Evolutionary conservation across 768 basidiomycete species (phyloP).

Genomic region (Lentinus tigrinus): DNA sequence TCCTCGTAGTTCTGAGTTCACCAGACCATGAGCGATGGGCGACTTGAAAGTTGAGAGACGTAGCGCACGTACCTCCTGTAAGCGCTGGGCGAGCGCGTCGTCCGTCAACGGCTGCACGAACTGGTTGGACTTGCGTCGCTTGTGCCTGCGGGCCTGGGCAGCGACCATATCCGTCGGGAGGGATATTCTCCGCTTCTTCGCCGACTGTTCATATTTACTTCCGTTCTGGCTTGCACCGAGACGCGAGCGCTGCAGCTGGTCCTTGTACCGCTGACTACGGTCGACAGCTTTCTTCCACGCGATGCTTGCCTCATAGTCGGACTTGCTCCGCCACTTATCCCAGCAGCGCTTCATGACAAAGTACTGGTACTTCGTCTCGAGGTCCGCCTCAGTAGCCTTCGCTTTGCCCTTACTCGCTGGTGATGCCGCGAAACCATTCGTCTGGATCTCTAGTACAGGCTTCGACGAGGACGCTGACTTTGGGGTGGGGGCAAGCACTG

Average conservation of each 20-base stretch:
- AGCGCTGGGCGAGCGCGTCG: conserved; percentile 60
- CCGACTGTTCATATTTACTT: neutral
- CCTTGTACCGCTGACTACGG: conserved; percentile 60
- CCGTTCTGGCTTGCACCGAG: conserved; percentile 28
- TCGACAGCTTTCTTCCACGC: conserved; percentile 63
- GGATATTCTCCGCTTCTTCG: conserved; percentile 28
- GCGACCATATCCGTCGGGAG: conserved; percentile 15
- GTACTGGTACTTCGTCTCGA: neutral
- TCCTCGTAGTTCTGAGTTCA: conserved; percentile 63
- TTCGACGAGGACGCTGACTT: neutral
- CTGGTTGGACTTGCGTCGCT: conserved; percentile 37
- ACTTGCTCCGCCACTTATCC: conserved; percentile 11
- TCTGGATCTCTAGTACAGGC: conserved; percentile 12
- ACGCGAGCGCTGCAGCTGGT: conserved; percentile 42
- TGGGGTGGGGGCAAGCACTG: neutral
- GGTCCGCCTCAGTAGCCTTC: conserved; percentile 4
- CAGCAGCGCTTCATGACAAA: conserved; percentile 32
- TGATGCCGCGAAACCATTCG: conserved; percentile 8
- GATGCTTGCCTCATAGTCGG: neutral
- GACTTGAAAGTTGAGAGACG: neutral
- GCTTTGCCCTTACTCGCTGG: conserved; percentile 9
- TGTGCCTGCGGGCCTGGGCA: conserved; percentile 30
- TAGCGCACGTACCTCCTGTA: conserved; percentile 56
- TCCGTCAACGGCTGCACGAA: conserved; percentile 59
- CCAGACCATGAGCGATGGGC: neutral